These are phyloP conservation scores for Actinomortierella wolfii DNA, from an alignment of 371 early-diverging fungal species.

Conservation along the genomic window DNA sequence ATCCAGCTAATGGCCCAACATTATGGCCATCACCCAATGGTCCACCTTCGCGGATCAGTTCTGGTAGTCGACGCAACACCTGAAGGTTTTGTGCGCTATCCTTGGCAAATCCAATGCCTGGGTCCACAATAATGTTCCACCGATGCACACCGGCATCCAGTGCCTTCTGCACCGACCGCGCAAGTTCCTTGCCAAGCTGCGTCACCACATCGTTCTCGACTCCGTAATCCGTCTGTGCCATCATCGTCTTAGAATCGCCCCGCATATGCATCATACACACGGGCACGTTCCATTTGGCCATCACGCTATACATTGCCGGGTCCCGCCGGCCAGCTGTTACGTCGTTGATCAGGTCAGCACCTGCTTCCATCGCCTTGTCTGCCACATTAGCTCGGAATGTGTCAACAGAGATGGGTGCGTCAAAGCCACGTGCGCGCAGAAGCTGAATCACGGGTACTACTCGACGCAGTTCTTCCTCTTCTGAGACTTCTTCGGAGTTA, in stretches of 20 bases:
- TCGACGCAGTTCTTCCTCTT: slow-evolving; percentile 80
- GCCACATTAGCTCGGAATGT: slow-evolving; percentile 91
- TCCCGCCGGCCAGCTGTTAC: slow-evolving; percentile 91
- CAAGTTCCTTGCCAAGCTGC: slow-evolving; percentile 73
- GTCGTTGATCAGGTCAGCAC: slow-evolving; percentile 94
- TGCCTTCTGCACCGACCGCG: slow-evolving; percentile 68
- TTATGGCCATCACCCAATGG: neutral
- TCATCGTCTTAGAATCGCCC: slow-evolving; percentile 92
- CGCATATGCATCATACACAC: slow-evolving; percentile 97
- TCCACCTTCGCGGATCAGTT: slow-evolving; percentile 54
- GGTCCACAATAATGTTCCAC: slow-evolving; percentile 97
- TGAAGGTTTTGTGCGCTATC: slow-evolving; percentile 85
- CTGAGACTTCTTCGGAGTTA: slow-evolving; percentile 75
- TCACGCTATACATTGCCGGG: slow-evolving; percentile 75
- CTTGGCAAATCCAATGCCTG: slow-evolving; percentile 98
- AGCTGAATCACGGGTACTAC: slow-evolving; percentile 88
- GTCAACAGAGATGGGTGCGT: slow-evolving; percentile 89
- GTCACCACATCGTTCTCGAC: slow-evolving; percentile 69
- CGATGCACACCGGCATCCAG: slow-evolving; percentile 82
- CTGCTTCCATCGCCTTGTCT: slow-evolving; percentile 79
- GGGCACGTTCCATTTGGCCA: slow-evolving; percentile 85
- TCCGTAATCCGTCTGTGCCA: slow-evolving; percentile 73
- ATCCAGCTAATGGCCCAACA: slow-evolving; percentile 60
- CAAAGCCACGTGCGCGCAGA: slow-evolving; percentile 67
- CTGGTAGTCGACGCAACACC: slow-evolving; percentile 72